Conservation (phyloP, 2,329 filamentous ascomycete species). For the Xylariaceae sp. region DNA sequence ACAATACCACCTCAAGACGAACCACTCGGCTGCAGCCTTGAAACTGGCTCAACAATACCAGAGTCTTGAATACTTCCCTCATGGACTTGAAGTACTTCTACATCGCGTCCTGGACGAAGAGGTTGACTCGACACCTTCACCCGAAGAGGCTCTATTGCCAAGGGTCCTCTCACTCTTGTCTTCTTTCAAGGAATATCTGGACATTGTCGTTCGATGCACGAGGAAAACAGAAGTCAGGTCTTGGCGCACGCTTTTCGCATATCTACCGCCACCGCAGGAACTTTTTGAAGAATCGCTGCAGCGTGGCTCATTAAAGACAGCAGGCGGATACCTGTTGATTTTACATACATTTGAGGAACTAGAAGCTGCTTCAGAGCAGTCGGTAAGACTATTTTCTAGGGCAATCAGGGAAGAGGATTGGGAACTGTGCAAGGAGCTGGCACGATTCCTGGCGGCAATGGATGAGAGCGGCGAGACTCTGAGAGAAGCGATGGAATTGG, state of each 20-base stretch:
- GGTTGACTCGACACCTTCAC: constrained; percentile 66
- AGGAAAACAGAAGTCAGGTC: constrained; percentile 94
- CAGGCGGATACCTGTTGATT: constrained; percentile 92
- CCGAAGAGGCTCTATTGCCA: constrained; percentile 61
- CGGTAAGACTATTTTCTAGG: constrained; percentile 73
- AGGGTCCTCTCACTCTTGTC: constrained; percentile 61
- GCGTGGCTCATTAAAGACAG: constrained; percentile 84
- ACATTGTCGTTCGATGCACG: constrained; percentile 94
- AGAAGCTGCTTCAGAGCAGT: constrained; percentile 66
- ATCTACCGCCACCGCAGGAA: constrained; percentile 83
- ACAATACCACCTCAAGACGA: constrained; percentile 70
- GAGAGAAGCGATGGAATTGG: constrained; percentile 63
- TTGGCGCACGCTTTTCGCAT: constrained; percentile 89
- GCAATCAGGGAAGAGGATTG: constrained; percentile 85
- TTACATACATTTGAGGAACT: constrained; percentile 77
- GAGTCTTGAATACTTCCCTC: constrained; percentile 83
- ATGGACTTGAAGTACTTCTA: constrained; percentile 85
- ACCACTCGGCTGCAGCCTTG: constrained; percentile 75
- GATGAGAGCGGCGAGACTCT: constrained; percentile 82
- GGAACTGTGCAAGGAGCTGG: constrained; percentile 93
- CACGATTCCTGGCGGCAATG: constrained; percentile 89
- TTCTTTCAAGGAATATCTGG: constrained; percentile 80
- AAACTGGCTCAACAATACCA: constrained; percentile 82
- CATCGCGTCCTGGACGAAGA: constrained; percentile 94
- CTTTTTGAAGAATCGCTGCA: constrained; percentile 90